Percentiles rank a stretch among this genome's conserved stretches.
phyloP scores from a whole-genome alignment of 768 basidiomycete genomes.

The Leccinellum rugosiceps region DNA sequence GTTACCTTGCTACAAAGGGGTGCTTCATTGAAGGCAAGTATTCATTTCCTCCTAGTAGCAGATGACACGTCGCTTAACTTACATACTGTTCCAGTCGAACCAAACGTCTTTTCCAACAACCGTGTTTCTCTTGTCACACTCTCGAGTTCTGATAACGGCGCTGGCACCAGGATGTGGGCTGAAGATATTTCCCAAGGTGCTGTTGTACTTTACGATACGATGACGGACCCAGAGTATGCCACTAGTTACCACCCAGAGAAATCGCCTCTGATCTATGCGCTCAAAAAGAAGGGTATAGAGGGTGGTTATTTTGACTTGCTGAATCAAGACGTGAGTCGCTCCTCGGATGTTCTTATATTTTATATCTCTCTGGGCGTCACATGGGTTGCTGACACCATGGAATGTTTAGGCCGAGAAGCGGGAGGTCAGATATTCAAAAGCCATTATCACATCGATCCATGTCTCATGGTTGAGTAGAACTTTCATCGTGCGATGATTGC shows the following conservation, averaged over 20 bases:
- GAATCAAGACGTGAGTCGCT: constrained; percentile 16
- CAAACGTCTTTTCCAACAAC: constrained; percentile 20
- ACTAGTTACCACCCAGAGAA: constrained; percentile 19
- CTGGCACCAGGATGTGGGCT: constrained; percentile 1
- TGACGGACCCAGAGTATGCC: constrained; percentile 26
- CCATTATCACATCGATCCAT: background rate
- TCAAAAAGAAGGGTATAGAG: constrained; percentile 12
- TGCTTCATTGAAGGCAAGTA: constrained; percentile 30
- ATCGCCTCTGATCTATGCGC: constrained; percentile 22
- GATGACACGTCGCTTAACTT: background rate
- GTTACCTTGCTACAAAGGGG: constrained; percentile 28
- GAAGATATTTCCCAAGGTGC: constrained; percentile 16
- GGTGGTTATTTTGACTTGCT: constrained; percentile 23
- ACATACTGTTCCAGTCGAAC: constrained; percentile 13
- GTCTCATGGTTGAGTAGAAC: constrained; percentile 5
- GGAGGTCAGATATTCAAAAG: constrained; percentile 7
- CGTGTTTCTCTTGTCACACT: constrained; percentile 30
- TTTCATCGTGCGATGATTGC: constrained; percentile 26
- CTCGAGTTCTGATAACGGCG: constrained; percentile 9
- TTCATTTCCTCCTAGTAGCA: too few relatives aligned
- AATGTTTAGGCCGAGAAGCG: constrained; percentile 12
- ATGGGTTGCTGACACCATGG: background rate
- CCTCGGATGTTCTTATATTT: background rate
- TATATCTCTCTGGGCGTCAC: background rate
- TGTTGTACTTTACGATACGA: constrained; percentile 21